Percentiles rank a stretch among this genome's conserved stretches.
phyloP scores from a whole-genome alignment of 805 yeast genomes.

The Ogataea zsoltii region DNA sequence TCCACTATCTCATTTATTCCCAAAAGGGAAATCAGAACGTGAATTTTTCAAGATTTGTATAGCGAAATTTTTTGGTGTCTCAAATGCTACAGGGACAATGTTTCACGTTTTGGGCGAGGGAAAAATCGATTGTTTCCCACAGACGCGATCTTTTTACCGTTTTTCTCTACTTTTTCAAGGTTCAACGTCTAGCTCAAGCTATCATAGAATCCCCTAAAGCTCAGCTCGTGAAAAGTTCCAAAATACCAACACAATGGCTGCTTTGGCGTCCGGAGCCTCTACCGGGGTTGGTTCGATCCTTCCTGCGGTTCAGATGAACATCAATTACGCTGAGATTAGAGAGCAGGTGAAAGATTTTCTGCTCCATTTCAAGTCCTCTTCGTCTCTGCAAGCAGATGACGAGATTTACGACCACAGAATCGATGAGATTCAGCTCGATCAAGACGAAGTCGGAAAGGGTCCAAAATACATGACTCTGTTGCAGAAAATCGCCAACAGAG shows the following conservation, averaged over 20 bases:
- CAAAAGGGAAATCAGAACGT: conserved; percentile 6
- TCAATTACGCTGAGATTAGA: conserved; percentile 66
- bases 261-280: conserved; percentile 22
- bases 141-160: background rate
- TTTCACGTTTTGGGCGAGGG: conserved; percentile 1
- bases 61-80: conserved; percentile 7
- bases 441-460: conserved; percentile 38
- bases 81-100: conserved; percentile 2
- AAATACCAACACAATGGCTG: conserved; percentile 21
- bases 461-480: conserved; percentile 76
- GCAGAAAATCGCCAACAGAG: conserved; percentile 84
- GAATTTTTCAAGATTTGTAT: background rate
- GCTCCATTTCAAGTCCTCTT: conserved; percentile 57
- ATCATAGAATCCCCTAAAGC: too few relatives aligned
- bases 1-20: conserved; percentile 8
- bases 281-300: conserved; percentile 23
- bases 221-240: too few relatives aligned
- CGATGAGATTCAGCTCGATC: conserved; percentile 30
- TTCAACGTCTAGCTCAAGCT: too few relatives aligned
- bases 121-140: background rate
- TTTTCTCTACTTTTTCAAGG: background rate
- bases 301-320: conserved; percentile 30
- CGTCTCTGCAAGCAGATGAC: conserved; percentile 25
- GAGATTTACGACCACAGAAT: conserved; percentile 38
- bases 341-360: conserved; percentile 64